These are phyloP conservation scores for Suillus paluster DNA, from an alignment of 768 basidiomycete species.

Conservation along the genomic window DNA sequence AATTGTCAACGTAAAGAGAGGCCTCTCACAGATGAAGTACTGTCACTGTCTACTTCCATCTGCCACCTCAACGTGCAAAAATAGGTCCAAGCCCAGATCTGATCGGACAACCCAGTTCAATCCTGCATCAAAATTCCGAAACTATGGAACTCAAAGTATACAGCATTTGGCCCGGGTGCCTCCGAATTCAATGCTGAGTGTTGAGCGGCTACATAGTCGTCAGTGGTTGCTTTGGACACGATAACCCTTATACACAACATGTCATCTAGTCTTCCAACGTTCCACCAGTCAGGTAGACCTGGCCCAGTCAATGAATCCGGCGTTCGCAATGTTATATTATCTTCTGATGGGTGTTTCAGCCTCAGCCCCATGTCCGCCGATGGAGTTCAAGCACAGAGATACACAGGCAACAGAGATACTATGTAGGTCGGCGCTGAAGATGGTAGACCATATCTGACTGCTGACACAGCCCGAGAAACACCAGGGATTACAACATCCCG, in stretches of 20 bases:
- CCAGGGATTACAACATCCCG: slow-evolving; percentile 17
- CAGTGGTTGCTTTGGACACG: too few species aligned
- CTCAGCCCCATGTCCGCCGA: background rate
- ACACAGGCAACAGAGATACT: background rate
- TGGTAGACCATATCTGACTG: background rate
- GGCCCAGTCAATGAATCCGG: too few species aligned
- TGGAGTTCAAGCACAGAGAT: background rate
- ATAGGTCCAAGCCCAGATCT: too few species aligned
- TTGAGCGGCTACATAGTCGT: too few species aligned
- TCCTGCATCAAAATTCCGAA: too few species aligned
- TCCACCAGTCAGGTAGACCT: background rate
- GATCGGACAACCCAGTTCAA: too few species aligned
- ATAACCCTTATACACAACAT: too few species aligned
- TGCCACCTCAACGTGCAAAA: too few species aligned
- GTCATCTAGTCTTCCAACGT: background rate
- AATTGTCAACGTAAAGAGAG: too few species aligned
- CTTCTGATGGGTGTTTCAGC: background rate
- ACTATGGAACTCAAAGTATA: background rate
- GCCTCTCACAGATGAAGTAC: too few species aligned
- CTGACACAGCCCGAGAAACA: background rate
- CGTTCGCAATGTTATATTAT: background rate
- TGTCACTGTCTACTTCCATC: too few species aligned
- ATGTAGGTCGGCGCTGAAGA: background rate
- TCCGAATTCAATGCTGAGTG: background rate
- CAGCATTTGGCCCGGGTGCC: background rate